phyloP scores from a whole-genome alignment of 2,329 filamentous ascomycete species.

The Nothopassalora personata region DNA sequence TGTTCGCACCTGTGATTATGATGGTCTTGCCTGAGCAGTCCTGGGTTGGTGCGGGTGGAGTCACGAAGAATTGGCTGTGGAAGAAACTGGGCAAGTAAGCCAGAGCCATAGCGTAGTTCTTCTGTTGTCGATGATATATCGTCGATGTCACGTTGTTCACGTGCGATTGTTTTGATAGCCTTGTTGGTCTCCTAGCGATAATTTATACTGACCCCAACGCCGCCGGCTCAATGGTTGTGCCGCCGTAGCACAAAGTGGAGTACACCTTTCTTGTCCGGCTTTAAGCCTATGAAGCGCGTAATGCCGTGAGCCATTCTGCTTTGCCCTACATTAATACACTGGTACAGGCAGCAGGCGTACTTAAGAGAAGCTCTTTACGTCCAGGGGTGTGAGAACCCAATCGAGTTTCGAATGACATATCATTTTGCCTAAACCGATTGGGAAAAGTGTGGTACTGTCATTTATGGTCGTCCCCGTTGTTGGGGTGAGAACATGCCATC shows the following conservation, averaged over 20 bases:
- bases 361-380: background rate
- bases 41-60: slow-evolving; percentile 30
- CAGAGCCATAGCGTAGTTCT: slow-evolving; percentile 7
- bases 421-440: too few species aligned
- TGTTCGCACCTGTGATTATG: slow-evolving; percentile 47
- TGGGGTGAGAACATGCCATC: background rate
- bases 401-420: background rate
- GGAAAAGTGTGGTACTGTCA: too few species aligned
- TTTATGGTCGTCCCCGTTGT: too few species aligned
- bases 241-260: background rate
- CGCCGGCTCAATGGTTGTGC: background rate
- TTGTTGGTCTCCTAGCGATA: background rate
- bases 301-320: background rate
- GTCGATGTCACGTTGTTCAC: background rate
- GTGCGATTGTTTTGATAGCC: background rate
- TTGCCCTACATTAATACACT: background rate
- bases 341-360: background rate
- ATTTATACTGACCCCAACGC: background rate
- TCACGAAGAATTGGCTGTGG: slow-evolving; percentile 38
- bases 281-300: background rate
- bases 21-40: slow-evolving; percentile 31
- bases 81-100: slow-evolving; percentile 30
- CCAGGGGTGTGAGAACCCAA: background rate
- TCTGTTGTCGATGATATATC: background rate
- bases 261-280: background rate